Evolutionary conservation across 2,329 filamentous ascomycete species (phyloP), one percentile per base, ranked within the genome.

Genomic region (Trichoderma koningii): DNA sequence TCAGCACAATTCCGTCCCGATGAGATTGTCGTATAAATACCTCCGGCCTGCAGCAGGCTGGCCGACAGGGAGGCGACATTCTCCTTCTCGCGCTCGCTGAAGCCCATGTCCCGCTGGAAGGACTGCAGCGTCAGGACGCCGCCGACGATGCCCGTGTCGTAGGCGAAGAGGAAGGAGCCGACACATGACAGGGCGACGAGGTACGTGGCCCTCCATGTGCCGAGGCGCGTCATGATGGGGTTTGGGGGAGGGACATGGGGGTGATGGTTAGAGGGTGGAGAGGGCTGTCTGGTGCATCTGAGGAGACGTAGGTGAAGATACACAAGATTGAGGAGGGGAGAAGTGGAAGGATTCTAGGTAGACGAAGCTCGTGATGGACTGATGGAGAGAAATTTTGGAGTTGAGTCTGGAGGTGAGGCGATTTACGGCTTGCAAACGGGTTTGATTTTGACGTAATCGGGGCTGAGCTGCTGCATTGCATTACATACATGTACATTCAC

Each of bases 81-180:
- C 0, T 76, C 66, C 52, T 73, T 71, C 50, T 74, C 70, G 7
- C 66, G 68, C 2, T 71, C 68, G 3, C 68, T 72, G 61, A 76
- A 75, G 19, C 74, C 70, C 67, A 80, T 78, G 65, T 79, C 78
- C 9, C 68, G 66, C 42, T 76, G 75, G 68, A 80, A 80, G 23
- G 75, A 75, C 41, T 71, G 56, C 9, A 80, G 71, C 6, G 76
- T 77, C 47, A 80, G 69, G 52, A 80, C 74, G 6, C 78, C 77
- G 10, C 80, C 80, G 17, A 79, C 72, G 44, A 80, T 77, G 17
- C 78, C 78, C 1, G 78, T 80, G 66, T 80, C 78, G 63, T 80
- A 80, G 66, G 77, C 77, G 67, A 74, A 76, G 41, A 80, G 71
- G 66, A 80, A 80, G 1, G 76, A 78, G 14, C 75, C 75, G 21